Percentiles rank a stretch among this genome's conserved stretches.
These are phyloP conservation scores for Agrocybe praecox DNA, from an alignment of 768 basidiomycete genomes.

Conservation along the genomic window DNA sequence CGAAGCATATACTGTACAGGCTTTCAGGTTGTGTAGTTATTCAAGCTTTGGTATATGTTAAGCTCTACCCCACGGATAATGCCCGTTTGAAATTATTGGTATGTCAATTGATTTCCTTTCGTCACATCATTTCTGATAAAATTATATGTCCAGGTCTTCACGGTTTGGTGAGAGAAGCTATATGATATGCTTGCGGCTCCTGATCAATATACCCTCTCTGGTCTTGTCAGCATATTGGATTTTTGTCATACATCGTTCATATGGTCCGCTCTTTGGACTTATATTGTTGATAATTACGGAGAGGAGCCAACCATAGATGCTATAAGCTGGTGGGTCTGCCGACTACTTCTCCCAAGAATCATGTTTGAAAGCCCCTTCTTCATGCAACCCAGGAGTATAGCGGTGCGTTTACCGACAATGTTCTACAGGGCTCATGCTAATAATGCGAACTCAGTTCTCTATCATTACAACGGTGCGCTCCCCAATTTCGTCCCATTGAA, in stretches of 20 bases:
- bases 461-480: constrained; percentile 25
- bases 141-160: constrained; percentile 25
- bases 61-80: constrained; percentile 31
- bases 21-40: constrained; percentile 36
- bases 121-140: background rate
- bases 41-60: constrained; percentile 36
- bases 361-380: too few relatives aligned
- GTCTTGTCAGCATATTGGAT: constrained; percentile 37
- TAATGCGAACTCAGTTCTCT: constrained; percentile 18
- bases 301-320: constrained; percentile 22
- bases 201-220: background rate
- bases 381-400: constrained; percentile 14
- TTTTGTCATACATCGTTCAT: constrained; percentile 38
- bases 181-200: background rate
- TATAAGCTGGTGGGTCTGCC: constrained; percentile 33
- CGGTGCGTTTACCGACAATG: constrained; percentile 13
- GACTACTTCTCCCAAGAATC: too few relatives aligned
- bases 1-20: constrained; percentile 5
- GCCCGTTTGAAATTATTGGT: constrained; percentile 29
- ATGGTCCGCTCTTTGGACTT: constrained; percentile 41
- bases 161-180: constrained; percentile 28
- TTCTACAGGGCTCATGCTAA: background rate
- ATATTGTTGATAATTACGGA: constrained; percentile 36
- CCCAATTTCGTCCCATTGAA: background rate
- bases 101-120: constrained; percentile 1